Evolutionary conservation across 768 basidiomycete species (phyloP), one percentile per base, ranked within the genome.

Genomic region (Chlorophyllum brunneum): DNA sequence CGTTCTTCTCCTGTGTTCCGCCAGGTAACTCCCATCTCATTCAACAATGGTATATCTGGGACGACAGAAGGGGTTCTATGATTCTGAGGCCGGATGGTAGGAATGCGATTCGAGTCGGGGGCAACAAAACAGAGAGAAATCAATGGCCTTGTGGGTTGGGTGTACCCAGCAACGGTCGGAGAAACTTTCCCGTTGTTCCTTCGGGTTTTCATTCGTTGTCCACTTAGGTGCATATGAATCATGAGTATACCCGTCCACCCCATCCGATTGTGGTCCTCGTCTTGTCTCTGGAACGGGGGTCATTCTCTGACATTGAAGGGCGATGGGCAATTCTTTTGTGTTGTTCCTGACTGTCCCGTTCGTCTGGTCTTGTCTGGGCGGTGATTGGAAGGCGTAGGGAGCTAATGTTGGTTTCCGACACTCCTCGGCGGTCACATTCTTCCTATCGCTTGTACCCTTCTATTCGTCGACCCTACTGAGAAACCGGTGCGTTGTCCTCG

Each of bases 21-120:
- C 11, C 13, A 31, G 30, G 18, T 2, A 24, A 9, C 15, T 9
- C 23, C 20, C 29, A n/a, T n/a, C n/a, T n/a, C n/a, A n/a, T n/a
- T n/a, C n/a, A n/a, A n/a, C n/a, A n/a, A n/a, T n/a, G n/a, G n/a
- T n/a, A n/a, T n/a, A n/a, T n/a, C n/a, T n/a, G n/a, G n/a, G n/a
- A n/a, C n/a, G n/a, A n/a, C n/a, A n/a, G n/a, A n/a, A n/a, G n/a
- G n/a, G n/a, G n/a, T n/a, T n/a, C n/a, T n/a, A 30, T 9, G 38
- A 22, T 13, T 40, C 31, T 7, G 48, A 27, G 16, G 18, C 37
- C 37, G 20, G 26, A 39, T 50, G 38, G 16, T 37, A 15, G 26
- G 48, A 39, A 40, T 50, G 38, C 48, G 48, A 41, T 40, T 38
- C 36, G 24, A 38, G 47, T 10, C 36, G 47, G 24, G 36, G 22